phyloP scores from a whole-genome alignment of 2,329 filamentous ascomycete species.

The Colletotrichum agaves region DNA sequence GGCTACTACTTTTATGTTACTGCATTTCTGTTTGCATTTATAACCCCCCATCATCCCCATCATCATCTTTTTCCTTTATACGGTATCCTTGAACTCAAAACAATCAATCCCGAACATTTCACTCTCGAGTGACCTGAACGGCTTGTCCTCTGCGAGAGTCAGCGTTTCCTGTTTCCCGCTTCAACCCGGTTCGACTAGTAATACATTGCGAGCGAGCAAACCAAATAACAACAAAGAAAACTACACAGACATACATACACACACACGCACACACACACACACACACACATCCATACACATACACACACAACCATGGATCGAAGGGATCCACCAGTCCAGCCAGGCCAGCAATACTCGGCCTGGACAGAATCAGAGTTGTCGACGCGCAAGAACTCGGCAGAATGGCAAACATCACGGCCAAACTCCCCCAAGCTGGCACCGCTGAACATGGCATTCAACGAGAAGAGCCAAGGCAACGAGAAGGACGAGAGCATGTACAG shows the following conservation, averaged over 20 bases:
- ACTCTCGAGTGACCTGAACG: slow-evolving; percentile 18
- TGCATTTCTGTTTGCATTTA: slow-evolving; percentile 25
- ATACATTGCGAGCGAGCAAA: slow-evolving; percentile 10
- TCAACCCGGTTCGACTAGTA: slow-evolving; percentile 16
- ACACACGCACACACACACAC: background rate
- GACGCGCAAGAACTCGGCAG: slow-evolving; percentile 35
- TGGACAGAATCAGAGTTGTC: slow-evolving; percentile 35
- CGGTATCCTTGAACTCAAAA: background rate
- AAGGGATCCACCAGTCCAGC: slow-evolving; percentile 23
- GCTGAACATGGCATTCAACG: slow-evolving; percentile 29
- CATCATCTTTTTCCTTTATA: background rate
- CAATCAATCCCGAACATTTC: slow-evolving; percentile 6
- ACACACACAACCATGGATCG: slow-evolving; percentile 26
- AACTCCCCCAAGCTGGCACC: slow-evolving; percentile 34
- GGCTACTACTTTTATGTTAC: slow-evolving; percentile 10
- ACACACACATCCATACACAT: slow-evolving; percentile 3
- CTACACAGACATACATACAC: background rate
- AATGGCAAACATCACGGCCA: slow-evolving; percentile 34
- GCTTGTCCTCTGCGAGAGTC: slow-evolving; percentile 35
- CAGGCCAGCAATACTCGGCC: slow-evolving; percentile 25
- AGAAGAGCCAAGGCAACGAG: background rate
- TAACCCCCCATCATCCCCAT: background rate
- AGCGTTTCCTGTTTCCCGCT: slow-evolving; percentile 15
- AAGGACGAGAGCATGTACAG: slow-evolving; percentile 10
- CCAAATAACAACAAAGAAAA: background rate